A percentile compares a stretch with the other conserved stretches of the same genome.
phyloP scores from a whole-genome alignment of 2,329 filamentous ascomycete genomes.

The Phyllosticta citrichinensis region DNA sequence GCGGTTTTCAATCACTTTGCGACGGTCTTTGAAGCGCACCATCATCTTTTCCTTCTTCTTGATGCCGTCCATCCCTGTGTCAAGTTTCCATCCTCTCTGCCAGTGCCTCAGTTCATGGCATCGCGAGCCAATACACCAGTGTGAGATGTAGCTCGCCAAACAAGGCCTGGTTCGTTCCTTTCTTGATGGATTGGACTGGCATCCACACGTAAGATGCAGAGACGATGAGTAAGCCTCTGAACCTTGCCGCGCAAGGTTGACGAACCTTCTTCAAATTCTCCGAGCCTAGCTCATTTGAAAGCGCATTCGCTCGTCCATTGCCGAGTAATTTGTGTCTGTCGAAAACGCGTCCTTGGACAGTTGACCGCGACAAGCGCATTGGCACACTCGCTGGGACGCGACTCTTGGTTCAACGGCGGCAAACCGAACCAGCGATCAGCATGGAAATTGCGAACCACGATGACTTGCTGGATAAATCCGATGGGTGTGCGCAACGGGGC shows the following conservation, averaged over 20 bases:
- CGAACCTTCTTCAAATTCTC: neutral
- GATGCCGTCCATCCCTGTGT: neutral
- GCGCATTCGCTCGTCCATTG: neutral
- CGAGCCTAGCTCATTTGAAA: neutral
- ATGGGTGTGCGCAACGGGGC: neutral
- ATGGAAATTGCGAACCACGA: neutral
- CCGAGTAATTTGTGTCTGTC: neutral
- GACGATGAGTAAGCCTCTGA: neutral
- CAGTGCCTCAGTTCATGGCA: neutral
- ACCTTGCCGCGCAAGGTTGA: neutral
- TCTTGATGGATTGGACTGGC: neutral
- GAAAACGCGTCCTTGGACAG: neutral
- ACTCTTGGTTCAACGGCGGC: neutral
- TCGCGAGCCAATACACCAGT: neutral
- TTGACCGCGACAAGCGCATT: neutral
- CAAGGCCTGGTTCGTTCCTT: neutral
- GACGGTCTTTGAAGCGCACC: neutral
- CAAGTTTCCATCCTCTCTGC: neutral
- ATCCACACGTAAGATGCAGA: neutral
- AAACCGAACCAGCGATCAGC: neutral
- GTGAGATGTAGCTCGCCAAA: neutral
- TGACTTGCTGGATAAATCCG: neutral
- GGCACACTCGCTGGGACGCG: neutral
- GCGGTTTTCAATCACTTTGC: neutral
- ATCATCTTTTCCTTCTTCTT: neutral